Conservation (phyloP, 2,329 filamentous ascomycete species). For the Penicillium sp. region DNA sequence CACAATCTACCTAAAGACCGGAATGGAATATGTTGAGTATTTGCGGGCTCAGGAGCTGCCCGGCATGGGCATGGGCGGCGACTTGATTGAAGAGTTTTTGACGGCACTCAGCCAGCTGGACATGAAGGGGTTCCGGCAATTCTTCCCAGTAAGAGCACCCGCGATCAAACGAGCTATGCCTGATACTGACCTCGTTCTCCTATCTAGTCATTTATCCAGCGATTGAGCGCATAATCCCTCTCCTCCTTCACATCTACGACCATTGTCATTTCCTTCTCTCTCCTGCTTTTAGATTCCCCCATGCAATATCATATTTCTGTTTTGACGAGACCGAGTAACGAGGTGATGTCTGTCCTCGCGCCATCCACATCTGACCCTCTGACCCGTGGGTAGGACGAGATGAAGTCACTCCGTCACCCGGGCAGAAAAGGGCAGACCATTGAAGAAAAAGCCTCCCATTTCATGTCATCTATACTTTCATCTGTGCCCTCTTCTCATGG, state of each 20-base stretch:
- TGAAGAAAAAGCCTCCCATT: not conserved
- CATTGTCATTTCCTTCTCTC: constrained; percentile 16
- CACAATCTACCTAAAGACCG: constrained; percentile 86
- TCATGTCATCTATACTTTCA: constrained; percentile 12
- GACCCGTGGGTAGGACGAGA: constrained; percentile 5
- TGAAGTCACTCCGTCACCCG: not conserved
- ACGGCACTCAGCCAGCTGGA: constrained; percentile 47
- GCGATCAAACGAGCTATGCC: not conserved
- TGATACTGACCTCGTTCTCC: constrained; percentile 9
- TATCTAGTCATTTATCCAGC: constrained; percentile 46
- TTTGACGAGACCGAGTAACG: constrained; percentile 20
- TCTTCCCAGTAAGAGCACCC: constrained; percentile 45
- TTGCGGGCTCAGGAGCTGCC: constrained; percentile 48
- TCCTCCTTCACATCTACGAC: constrained; percentile 10
- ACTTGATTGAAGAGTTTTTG: constrained; percentile 51
- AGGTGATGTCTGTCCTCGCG: constrained; percentile 21
- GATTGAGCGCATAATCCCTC: constrained; percentile 43
- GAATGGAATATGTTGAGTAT: constrained; percentile 69
- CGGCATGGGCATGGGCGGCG: constrained; percentile 50
- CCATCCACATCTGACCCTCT: constrained; percentile 5
- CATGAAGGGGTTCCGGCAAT: constrained; percentile 49
- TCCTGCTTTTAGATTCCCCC: constrained; percentile 31
- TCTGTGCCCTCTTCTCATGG: constrained; percentile 11
- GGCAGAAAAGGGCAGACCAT: not conserved
- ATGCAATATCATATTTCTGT: constrained; percentile 21